These are phyloP conservation scores for Rubroshorea leprosula DNA, from an alignment of 345 rosid genomes.

Conservation along the genomic window DNA sequence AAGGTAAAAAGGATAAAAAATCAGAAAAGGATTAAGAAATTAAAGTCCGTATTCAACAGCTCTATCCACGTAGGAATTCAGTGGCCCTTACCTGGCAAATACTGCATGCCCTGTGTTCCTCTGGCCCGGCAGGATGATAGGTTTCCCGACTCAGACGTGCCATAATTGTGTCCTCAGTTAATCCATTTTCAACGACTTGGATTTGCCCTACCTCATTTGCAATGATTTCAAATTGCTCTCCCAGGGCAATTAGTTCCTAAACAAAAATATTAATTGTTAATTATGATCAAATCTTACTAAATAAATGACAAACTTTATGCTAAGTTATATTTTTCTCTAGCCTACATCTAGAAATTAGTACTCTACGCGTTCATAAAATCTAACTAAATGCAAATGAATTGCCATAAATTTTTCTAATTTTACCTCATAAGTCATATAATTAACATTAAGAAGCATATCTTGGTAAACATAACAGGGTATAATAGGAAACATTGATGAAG, in stretches of 20 bases:
- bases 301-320: no score
- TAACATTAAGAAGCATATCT: conserved; percentile 29
- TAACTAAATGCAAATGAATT: no score
- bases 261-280: background rate
- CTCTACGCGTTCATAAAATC: no score
- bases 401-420: no score
- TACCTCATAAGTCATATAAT: conserved; percentile 36
- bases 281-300: no score
- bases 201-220: conserved; percentile 20
- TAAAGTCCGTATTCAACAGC: no score
- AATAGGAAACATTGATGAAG: no score
- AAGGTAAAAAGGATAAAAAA: background rate
- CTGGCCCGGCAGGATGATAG: conserved; percentile 3
- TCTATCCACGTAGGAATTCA: no score
- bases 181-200: conserved; percentile 21
- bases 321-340: no score
- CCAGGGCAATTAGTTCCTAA: conserved; percentile 30
- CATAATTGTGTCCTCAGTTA: conserved; percentile 21
- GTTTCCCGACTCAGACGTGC: conserved; percentile 11
- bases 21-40: background rate
- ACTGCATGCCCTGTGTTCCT: conserved; percentile 21
- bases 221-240: conserved; percentile 25
- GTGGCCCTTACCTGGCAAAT: conserved; percentile 36
- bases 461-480: no score
- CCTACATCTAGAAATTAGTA: no score